Percentiles rank a stretch among this genome's conserved stretches.
These are phyloP conservation scores for Xylaria flabelliformis DNA, from an alignment of 495 filamentous ascomycete species.

Conservation along the genomic window DNA sequence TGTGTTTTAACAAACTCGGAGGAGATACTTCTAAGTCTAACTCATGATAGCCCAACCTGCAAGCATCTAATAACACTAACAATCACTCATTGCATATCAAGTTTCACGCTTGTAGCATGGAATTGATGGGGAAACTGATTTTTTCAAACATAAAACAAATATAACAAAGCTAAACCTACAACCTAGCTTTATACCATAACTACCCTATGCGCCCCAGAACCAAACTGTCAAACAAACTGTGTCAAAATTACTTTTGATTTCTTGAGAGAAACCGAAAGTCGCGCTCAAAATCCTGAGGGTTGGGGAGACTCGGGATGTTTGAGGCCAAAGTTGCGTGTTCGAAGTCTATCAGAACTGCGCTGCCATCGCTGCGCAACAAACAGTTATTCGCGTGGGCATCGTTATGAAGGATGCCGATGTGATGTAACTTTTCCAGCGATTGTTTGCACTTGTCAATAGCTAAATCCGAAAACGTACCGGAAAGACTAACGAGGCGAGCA, in stretches of 20 bases:
- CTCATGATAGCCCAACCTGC: not conserved
- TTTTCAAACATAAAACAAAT: not conserved
- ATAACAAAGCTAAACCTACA: not conserved
- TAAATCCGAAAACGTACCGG: not conserved
- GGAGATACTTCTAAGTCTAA: too few relatives aligned
- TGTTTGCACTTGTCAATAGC: slow-evolving; percentile 21
- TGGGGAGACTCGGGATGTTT: not conserved
- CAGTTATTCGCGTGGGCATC: slow-evolving; percentile 33
- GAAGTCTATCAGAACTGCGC: slow-evolving; percentile 34
- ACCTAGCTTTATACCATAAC: not conserved
- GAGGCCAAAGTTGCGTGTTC: slow-evolving; percentile 7
- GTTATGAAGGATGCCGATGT: slow-evolving; percentile 27
- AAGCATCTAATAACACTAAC: not conserved
- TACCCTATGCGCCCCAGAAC: not conserved
- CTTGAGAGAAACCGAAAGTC: not conserved
- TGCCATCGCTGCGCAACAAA: slow-evolving; percentile 13
- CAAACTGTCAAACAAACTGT: not conserved
- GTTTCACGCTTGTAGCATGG: not conserved
- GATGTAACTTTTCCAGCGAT: slow-evolving; percentile 27
- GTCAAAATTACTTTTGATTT: not conserved
- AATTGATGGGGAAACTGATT: not conserved
- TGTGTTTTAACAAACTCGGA: too few relatives aligned
- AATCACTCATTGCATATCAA: not conserved
- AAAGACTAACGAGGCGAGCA: not conserved
- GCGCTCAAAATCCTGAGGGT: not conserved